Base-by-base conservation (phyloP, 306 rosid species). In the apple (Malus domestica) region DNA sequence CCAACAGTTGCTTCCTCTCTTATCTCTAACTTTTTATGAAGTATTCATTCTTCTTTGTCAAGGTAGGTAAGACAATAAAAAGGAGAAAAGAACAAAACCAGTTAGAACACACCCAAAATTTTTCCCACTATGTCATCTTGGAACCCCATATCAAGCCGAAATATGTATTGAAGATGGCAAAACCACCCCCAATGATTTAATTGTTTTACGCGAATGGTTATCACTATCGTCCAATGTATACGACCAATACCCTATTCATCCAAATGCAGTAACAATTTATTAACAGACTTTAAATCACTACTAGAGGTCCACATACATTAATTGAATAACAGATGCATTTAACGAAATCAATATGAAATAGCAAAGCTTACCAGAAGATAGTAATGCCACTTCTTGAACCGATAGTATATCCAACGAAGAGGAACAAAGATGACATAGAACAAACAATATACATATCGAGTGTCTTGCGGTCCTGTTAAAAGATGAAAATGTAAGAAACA, bases 331-430 rank as follows among this genome's bases (percentile, higher is more conserved):
- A 40, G 3, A 29, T 14, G 33, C 38, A 42, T 40, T 42, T 40
- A 61, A 60, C 20, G 22, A 45, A 30, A 45, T 49, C 38, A 30
- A 80, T 5, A 45, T 57, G 46, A 78, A 67, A 65, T 75, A 13
- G 57, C 30, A 71, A 71, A 52, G 78, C 92, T 86, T 84, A 91
- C 98, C 95, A 94, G 83, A 49, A 94, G 93, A 79, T 94, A 94
- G 82, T 94, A 94, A 82, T 94, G 98, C 97, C 96, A 94, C 85
- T 94, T 94, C 91, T 88, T 91, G 86, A 85, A 91, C 84, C 93
- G 90, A 81, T 94, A 94, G 88, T 89, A 91, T 83, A 91, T 91
- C 98, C 98, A 94, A 66, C 97, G 87, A 61, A 94, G 96, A 80
- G 98, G 98, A 58, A 91, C 98, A 79, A 94, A 94, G 69, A 79